A percentile compares a stretch with the other conserved stretches of the same genome.
These are phyloP conservation scores for Hyphopichia pseudoburtonii DNA, from an alignment of 1,139 yeast species.

Conservation along the genomic window DNA sequence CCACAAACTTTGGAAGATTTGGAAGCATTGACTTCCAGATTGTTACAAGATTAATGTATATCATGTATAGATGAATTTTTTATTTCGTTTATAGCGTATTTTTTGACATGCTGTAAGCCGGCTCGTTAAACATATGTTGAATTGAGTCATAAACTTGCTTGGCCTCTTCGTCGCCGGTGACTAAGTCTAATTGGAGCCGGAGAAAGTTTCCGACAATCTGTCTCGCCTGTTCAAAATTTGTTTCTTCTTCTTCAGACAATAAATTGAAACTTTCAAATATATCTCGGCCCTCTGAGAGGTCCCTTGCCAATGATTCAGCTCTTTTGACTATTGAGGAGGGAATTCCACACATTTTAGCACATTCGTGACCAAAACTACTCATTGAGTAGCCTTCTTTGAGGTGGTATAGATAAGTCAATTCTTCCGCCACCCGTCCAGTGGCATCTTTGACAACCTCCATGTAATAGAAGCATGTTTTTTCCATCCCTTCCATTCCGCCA, in stretches of 20 bases:
- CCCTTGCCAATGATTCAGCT: conserved; percentile 21
- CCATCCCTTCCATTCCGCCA: conserved; percentile 14
- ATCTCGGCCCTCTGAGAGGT: conserved; percentile 15
- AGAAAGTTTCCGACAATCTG: conserved; percentile 22
- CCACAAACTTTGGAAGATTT: conserved; percentile 91
- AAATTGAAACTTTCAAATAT: conserved; percentile 14
- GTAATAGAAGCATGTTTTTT: not conserved
- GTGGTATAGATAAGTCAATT: conserved; percentile 30
- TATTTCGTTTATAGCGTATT: not conserved
- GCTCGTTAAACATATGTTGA: no score
- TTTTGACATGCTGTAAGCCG: no score
- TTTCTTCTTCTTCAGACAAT: conserved; percentile 14
- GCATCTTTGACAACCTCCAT: conserved; percentile 13
- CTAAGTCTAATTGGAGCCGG: conserved; percentile 8
- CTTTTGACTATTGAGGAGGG: conserved; percentile 21
- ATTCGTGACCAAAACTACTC: conserved; percentile 36
- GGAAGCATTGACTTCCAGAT: conserved; percentile 82
- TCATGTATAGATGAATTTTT: not conserved
- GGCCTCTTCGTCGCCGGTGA: not conserved
- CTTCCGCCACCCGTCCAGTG: conserved; percentile 10
- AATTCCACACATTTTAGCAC: conserved; percentile 38
- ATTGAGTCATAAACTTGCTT: no score
- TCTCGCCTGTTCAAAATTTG: conserved; percentile 15
- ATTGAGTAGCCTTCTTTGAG: conserved; percentile 27
- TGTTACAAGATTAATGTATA: conserved; percentile 24